Conservation (phyloP, 176 grass and related monocot genomes). For the Phyllostachys edulis region DNA sequence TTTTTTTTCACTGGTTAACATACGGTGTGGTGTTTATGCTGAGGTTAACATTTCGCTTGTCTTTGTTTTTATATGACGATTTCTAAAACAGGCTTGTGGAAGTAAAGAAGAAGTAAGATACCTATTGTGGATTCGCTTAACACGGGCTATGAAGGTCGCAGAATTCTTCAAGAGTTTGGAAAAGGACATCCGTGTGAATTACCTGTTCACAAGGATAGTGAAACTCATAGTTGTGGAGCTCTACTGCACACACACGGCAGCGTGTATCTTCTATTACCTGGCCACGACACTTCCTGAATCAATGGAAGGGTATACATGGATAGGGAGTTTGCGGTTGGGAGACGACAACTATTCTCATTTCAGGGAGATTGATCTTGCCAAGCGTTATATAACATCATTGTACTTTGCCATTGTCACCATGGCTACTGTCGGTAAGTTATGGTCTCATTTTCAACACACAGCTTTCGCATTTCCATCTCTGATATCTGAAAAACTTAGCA, state of each 20-base stretch:
- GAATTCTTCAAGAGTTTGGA: constrained; percentile 74
- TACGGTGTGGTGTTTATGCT: not conserved
- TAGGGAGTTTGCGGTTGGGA: constrained; percentile 83
- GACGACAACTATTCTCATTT: constrained; percentile 73
- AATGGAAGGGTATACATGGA: constrained; percentile 91
- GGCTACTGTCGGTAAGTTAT: constrained; percentile 84
- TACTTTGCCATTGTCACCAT: constrained; percentile 98
- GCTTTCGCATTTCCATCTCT: not conserved
- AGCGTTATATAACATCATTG: constrained; percentile 79
- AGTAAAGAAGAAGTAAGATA: constrained; percentile 85
- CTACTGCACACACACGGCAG: constrained; percentile 92
- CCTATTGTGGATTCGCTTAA: constrained; percentile 88
- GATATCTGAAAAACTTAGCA: not conserved
- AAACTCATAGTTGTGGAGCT: constrained; percentile 96
- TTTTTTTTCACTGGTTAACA: not conserved
- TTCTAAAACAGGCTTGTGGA: constrained; percentile 57
- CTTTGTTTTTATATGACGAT: not conserved
- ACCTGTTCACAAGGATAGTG: constrained; percentile 95
- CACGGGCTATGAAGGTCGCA: constrained; percentile 58
- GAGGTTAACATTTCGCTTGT: not conserved
- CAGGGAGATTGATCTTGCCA: constrained; percentile 81
- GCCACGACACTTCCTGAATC: constrained; percentile 86
- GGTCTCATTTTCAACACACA: not conserved
- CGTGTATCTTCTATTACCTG: constrained; percentile 95
- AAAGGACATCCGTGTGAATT: constrained; percentile 96